Base-by-base conservation (phyloP, 2,329 filamentous ascomycete species). In the Magnaporthiopsis rhizophila region DNA sequence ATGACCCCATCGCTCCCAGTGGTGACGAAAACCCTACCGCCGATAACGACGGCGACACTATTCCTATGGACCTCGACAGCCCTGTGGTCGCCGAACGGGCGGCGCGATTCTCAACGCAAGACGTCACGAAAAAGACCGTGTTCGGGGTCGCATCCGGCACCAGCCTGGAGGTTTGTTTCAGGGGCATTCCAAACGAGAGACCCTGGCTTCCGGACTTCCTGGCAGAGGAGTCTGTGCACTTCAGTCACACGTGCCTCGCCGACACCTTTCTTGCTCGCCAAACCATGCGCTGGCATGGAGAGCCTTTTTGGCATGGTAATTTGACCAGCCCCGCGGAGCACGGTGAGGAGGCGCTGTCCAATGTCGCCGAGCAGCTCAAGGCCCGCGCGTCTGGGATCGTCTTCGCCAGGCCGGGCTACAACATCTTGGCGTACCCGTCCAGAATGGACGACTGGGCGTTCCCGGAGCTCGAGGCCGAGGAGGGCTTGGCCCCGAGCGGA, bases 391-490 rank as follows among this genome's bases (percentile, higher is more conserved):
- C 77, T 3, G 79, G 76, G 0, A 67, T 79, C 1, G 69, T 78
- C 12, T 74, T 72, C 50, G 68, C 74, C 26, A 63, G 68, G 21
- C 66, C 70, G 4, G 65, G 71, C 13, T 75, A 72, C 38, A 77
- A 73, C 62, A 66, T 83, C 24, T 62, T 83, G 5, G 58, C 82
- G 0, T 78, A 78, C 62, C 75, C 79, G 1, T 65, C 72, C 1
- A 70, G 69, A 32, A 76, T 75, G 62, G 72, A 75, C 0, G 72
- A 74, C 0, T 80, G 77, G 74, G 69, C 65, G 45, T 53, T 53
- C 45, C 45, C 45, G 21, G 45, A 53, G 21, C 21, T 53, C 6
- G 6, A 53, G 45, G 45, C 21, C 13, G 45, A 62, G 66, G 32
- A 32, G 2, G 65, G 45, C 12, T 59, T 63, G 13, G 15, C 57